Conservation (phyloP, 345 rosid genomes). For the Ceriops decandra region DNA sequence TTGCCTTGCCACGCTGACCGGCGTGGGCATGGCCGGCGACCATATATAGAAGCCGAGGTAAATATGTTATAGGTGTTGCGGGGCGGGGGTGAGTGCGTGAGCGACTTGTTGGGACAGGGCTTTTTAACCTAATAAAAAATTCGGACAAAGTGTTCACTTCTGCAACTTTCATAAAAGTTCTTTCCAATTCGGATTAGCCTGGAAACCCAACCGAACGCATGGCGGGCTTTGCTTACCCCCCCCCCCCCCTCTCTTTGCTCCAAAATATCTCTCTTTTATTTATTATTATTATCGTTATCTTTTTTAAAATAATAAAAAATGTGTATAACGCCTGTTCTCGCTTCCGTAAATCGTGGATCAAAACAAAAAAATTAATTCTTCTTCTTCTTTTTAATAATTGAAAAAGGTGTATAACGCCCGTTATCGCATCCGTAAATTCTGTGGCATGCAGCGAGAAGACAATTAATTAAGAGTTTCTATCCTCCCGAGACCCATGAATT, state of each 20-base stretch:
- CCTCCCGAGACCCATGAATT: too few species aligned
- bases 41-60: background rate
- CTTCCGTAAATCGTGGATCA: too few species aligned
- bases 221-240: constrained; percentile 49
- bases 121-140: constrained; percentile 11
- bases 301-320: too few species aligned
- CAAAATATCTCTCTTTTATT: too few species aligned
- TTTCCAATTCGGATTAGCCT: constrained; percentile 4
- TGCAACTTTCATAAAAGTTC: constrained; percentile 13
- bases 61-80: background rate
- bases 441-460: too few species aligned
- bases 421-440: too few species aligned
- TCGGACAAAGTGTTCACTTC: constrained; percentile 27
- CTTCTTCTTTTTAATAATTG: too few species aligned
- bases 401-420: too few species aligned
- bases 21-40: constrained; percentile 62
- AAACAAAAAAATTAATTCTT: background rate
- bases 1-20: constrained; percentile 55
- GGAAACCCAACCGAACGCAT: constrained; percentile 25
- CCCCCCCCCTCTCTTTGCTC: constrained; percentile 2
- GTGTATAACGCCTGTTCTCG: too few species aligned
- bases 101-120: background rate
- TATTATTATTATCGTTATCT: too few species aligned
- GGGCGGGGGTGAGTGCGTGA: background rate
- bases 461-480: too few species aligned